Evolutionary conservation across 139 green algal genomes (phyloP), one percentile per base, ranked within the genome.

Genomic region (Trebouxia sp.): DNA sequence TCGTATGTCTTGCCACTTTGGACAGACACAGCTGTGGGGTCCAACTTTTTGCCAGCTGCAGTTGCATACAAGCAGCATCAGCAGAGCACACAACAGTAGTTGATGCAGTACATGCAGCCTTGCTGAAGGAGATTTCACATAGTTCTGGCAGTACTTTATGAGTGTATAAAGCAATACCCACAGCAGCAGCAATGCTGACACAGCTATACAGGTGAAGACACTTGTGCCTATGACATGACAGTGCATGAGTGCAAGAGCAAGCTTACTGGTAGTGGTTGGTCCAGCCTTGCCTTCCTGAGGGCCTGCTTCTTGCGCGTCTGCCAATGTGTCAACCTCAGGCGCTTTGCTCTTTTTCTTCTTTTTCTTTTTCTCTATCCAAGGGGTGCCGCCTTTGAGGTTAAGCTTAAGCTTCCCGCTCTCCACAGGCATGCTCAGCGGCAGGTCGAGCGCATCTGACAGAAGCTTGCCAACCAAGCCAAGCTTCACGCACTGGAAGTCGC

Each of bases 1-100:
- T 92, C 86, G 45, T 92, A 92, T 0, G 78, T 86, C n/a, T 84
- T 80, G 32, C 84, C 86, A 24, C 41, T 79, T 55, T 88, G 77
- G 5, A 90, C 85, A 10, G 75, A 84, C 0, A 92, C 79, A 28
- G 82, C 41, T 35, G 39, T 69, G 8, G 78, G 50, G 35, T 79
- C 69, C 30, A 83, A 38, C n/a, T 47, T 55, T 28, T 80, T 38
- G 26, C 78, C 69, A 66, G 78, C 47, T 80, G 78, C 42, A 82
- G 3, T 28, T 1, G 17, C 12, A 70, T 42, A 32, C 62, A n/a
- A n/a, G n/a, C n/a, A n/a, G n/a, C n/a, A n/a, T n/a, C n/a, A n/a
- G n/a, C n/a, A n/a, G n/a, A n/a, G n/a, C n/a, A n/a, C n/a, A n/a
- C n/a, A n/a, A n/a, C n/a, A n/a, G n/a, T n/a, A n/a, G n/a, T n/a